Conservation (phyloP, 2,329 filamentous ascomycete genomes). For the Acephala macrosclerotiorum region DNA sequence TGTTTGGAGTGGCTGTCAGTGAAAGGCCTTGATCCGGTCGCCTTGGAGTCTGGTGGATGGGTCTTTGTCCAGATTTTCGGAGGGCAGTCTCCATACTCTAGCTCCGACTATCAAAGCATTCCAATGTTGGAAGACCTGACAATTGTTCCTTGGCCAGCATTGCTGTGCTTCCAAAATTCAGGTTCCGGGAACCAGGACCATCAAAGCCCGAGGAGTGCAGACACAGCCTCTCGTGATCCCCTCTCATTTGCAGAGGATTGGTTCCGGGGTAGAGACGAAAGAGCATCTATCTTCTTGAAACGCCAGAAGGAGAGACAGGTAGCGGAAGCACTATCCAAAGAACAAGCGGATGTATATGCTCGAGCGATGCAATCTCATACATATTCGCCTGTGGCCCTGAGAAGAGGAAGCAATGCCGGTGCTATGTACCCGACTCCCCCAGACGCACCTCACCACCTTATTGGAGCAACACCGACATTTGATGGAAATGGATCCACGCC, state of each 20-base stretch:
- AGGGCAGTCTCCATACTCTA: conserved; percentile 34
- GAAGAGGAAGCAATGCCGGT: conserved; percentile 58
- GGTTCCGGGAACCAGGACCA: conserved; percentile 24
- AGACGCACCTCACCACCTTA: conserved; percentile 64
- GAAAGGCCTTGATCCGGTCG: conserved; percentile 39
- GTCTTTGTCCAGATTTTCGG: conserved; percentile 42
- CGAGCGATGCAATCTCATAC: conserved; percentile 54
- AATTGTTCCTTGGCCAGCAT: conserved; percentile 44
- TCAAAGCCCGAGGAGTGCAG: conserved; percentile 10
- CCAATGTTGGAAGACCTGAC: conserved; percentile 37
- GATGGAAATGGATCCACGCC: conserved; percentile 65
- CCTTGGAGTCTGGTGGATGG: conserved; percentile 43
- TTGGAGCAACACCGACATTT: conserved; percentile 62
- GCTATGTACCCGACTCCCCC: conserved; percentile 77
- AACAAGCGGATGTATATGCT: conserved; percentile 51
- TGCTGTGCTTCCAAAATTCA: conserved; percentile 42
- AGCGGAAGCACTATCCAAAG: conserved; percentile 46
- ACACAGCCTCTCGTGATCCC: conserved; percentile 40
- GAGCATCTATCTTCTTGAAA: conserved; percentile 54
- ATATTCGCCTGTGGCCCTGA: conserved; percentile 59
- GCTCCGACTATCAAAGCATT: conserved; percentile 34
- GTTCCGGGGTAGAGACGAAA: conserved; percentile 43
- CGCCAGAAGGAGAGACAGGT: conserved; percentile 60
- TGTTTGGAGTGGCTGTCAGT: conserved; percentile 45
- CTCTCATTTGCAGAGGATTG: conserved; percentile 48